phyloP scores from a whole-genome alignment of 768 basidiomycete species.

The Tulasnella sp. region DNA sequence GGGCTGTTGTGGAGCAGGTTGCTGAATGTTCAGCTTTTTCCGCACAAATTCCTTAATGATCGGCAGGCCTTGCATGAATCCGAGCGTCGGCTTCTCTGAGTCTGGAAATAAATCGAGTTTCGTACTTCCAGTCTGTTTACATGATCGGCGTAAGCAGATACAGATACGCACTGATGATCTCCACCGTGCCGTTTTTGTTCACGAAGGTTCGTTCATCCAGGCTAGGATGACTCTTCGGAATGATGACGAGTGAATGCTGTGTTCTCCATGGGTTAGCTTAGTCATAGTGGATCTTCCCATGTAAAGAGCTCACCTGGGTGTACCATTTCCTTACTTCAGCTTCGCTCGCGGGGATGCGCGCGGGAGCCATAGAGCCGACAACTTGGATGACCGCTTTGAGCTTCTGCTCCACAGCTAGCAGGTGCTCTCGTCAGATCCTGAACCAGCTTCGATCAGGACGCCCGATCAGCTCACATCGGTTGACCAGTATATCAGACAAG shows the following conservation, averaged over 20 bases:
- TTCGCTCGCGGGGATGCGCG: neutral
- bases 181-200: constrained; percentile 53
- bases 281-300: no score
- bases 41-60: constrained; percentile 46
- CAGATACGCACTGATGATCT: constrained; percentile 43
- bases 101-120: constrained; percentile 31
- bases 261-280: neutral
- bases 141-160: neutral
- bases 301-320: neutral
- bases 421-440: constrained; percentile 18
- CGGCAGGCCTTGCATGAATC: constrained; percentile 57
- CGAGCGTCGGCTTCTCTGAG: constrained; percentile 60
- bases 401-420: constrained; percentile 43
- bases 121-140: neutral
- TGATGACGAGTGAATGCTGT: constrained; percentile 14
- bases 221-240: constrained; percentile 9
- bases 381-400: constrained; percentile 72
- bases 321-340: constrained; percentile 2
- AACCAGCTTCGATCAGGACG: neutral
- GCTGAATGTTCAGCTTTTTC: neutral
- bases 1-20: neutral
- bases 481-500: constrained; percentile 60
- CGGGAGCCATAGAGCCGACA: constrained; percentile 34
- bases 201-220: constrained; percentile 30
- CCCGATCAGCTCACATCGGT: constrained; percentile 43